phyloP scores from a whole-genome alignment of 305 asterid species.

The Ilex paraguariensis region DNA sequence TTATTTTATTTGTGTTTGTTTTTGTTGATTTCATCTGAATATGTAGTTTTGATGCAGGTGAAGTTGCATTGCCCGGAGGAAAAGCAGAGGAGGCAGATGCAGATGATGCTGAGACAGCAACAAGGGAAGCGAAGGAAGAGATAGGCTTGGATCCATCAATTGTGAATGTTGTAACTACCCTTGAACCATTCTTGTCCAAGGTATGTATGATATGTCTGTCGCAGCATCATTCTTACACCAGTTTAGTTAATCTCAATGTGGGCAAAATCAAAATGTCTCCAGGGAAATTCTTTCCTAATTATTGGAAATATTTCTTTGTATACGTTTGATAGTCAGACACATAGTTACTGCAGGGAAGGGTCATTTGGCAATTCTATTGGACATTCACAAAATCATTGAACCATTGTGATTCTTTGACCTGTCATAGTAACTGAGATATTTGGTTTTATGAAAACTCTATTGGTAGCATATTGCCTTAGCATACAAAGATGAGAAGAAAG shows the following conservation, averaged over 20 bases:
- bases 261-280: too few relatives aligned
- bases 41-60: conserved; percentile 36
- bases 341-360: not conserved
- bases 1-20: too few relatives aligned
- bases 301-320: too few relatives aligned
- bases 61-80: conserved; percentile 89
- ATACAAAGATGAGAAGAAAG: too few relatives aligned
- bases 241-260: not conserved
- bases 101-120: conserved; percentile 49
- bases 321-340: too few relatives aligned
- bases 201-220: conserved; percentile 14
- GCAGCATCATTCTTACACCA: not conserved
- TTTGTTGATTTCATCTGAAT: too few relatives aligned
- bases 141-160: conserved; percentile 79
- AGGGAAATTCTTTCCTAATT: not conserved
- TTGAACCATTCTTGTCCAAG: conserved; percentile 50
- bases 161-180: conserved; percentile 57
- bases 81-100: conserved; percentile 62
- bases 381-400: not conserved
- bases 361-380: too few relatives aligned
- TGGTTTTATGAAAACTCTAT: too few relatives aligned
- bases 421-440: too few relatives aligned
- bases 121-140: conserved; percentile 85
- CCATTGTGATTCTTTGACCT: too few relatives aligned
- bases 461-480: too few relatives aligned